These are phyloP conservation scores for Osmozyma mogii DNA, from an alignment of 805 yeast genomes.

Conservation along the genomic window DNA sequence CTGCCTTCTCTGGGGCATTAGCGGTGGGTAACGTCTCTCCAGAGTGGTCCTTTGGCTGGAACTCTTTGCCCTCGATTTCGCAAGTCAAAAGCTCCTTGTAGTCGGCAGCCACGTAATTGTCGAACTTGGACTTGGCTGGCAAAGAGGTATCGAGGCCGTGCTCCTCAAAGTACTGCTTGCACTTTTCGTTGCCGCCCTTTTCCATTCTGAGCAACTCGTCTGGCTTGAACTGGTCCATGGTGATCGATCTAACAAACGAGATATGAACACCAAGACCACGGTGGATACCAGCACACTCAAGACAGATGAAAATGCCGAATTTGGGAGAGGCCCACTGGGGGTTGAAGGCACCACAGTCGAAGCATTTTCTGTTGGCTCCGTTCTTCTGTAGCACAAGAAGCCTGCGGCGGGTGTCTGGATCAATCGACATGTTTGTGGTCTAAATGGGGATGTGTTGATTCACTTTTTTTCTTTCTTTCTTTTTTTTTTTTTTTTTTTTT, in stretches of 20 bases:
- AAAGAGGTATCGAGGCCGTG: conserved; percentile 63
- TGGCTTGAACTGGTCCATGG: conserved; percentile 97
- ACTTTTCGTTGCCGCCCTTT: conserved; percentile 81
- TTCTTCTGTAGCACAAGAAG: conserved; percentile 66
- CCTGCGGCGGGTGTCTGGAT: conserved; percentile 85
- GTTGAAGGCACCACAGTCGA: conserved; percentile 91
- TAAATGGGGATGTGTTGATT: too few relatives aligned
- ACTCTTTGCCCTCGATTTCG: conserved; percentile 64
- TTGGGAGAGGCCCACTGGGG: conserved; percentile 99
- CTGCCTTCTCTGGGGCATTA: conserved; percentile 1
- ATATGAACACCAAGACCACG: conserved; percentile 95
- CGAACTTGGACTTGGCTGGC: conserved; percentile 70
- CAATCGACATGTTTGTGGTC: conserved; percentile 54
- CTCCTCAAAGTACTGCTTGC: conserved; percentile 55
- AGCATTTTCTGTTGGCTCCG: conserved; percentile 81
- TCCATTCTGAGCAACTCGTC: conserved; percentile 91
- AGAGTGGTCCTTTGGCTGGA: conserved; percentile 55
- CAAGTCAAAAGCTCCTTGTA: conserved; percentile 78
- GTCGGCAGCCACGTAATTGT: conserved; percentile 89
- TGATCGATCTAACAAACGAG: conserved; percentile 91
- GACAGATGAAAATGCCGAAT: conserved; percentile 92
- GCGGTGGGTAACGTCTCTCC: conserved; percentile 34
- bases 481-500: too few relatives aligned
- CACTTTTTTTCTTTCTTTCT: too few relatives aligned
- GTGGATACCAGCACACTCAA: conserved; percentile 97